phyloP scores from a whole-genome alignment of 2,329 filamentous ascomycete species.

The Botrytis elliptica region DNA sequence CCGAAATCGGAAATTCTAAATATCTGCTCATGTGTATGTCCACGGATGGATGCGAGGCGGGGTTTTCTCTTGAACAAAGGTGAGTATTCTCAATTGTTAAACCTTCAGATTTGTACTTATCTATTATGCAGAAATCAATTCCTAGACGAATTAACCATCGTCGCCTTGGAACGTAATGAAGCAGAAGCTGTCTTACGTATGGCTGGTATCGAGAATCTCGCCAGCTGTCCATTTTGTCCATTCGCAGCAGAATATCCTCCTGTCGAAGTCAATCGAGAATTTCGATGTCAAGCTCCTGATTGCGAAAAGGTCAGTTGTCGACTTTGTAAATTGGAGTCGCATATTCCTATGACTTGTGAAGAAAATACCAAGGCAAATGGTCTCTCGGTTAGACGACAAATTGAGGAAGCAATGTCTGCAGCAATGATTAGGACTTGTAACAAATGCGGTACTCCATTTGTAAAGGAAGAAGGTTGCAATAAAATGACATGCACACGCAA shows the following conservation, averaged over 20 bases:
- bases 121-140: constrained; percentile 29
- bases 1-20: constrained; percentile 65
- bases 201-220: constrained; percentile 70
- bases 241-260: constrained; percentile 73
- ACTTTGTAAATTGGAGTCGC: constrained; percentile 65
- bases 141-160: constrained; percentile 56
- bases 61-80: constrained; percentile 58
- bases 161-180: constrained; percentile 68
- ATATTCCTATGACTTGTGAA: constrained; percentile 70
- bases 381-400: constrained; percentile 58
- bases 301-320: constrained; percentile 67
- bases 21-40: constrained; percentile 72
- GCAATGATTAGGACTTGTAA: constrained; percentile 78
- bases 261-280: constrained; percentile 67
- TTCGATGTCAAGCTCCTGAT: constrained; percentile 64
- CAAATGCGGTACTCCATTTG: constrained; percentile 60
- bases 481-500: constrained; percentile 71
- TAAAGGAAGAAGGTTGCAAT: constrained; percentile 80
- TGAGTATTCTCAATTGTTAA: constrained; percentile 44
- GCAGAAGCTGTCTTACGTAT: constrained; percentile 67
- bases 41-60: constrained; percentile 60
- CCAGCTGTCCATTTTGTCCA: constrained; percentile 77
- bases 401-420: constrained; percentile 83
- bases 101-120: constrained; percentile 22
- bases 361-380: constrained; percentile 62